phyloP scores from a whole-genome alignment of 495 filamentous ascomycete genomes.

The Penicillium coprophilum region DNA sequence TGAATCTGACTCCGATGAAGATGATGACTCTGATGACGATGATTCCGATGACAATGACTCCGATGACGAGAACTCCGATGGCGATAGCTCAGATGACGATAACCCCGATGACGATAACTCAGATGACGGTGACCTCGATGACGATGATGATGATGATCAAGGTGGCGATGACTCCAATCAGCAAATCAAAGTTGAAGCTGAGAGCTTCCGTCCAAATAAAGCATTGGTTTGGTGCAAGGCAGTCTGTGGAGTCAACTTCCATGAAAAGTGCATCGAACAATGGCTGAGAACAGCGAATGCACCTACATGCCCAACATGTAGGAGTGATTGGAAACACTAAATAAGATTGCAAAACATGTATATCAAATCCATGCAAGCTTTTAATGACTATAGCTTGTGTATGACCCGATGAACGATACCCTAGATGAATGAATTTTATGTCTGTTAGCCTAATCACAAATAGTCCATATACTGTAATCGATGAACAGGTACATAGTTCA shows the following conservation, averaged over 20 bases:
- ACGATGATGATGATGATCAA: too few species aligned
- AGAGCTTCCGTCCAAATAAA: constrained; percentile 28
- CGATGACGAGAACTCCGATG: too few species aligned
- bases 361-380: too few species aligned
- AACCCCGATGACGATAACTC: not conserved
- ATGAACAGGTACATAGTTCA: too few species aligned
- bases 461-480: too few species aligned
- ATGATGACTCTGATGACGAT: not conserved
- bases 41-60: not conserved
- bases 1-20: too few species aligned
- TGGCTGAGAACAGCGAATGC: constrained; percentile 47
- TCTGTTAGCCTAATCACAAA: too few species aligned
- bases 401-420: too few species aligned
- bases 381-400: too few species aligned
- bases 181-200: not conserved
- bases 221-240: constrained; percentile 64
- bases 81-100: constrained; percentile 1
- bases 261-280: constrained; percentile 63
- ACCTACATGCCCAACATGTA: constrained; percentile 22
- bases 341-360: not conserved
- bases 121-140: not conserved
- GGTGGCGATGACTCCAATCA: not conserved
- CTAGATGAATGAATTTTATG: too few species aligned
- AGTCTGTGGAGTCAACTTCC: constrained; percentile 70
- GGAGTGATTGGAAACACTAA: constrained; percentile 15